Evolutionary conservation across 768 basidiomycete genomes (phyloP), one percentile per base, ranked within the genome.

Genomic region (Pisolithus orientalis): DNA sequence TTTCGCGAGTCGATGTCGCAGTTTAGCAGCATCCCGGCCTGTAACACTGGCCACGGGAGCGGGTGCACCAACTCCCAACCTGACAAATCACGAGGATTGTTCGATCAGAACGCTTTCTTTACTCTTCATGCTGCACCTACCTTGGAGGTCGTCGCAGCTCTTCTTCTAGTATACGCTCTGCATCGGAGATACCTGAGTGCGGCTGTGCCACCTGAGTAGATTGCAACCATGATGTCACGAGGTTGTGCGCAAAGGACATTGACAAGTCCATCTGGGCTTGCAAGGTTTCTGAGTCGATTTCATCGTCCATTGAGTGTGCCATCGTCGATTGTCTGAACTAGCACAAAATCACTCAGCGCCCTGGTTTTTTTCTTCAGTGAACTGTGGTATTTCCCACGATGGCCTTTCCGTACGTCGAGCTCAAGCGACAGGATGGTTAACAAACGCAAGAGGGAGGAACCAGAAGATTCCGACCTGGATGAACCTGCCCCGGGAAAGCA

Each of bases 211-310:
- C 72, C n/a, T 64, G 59, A 38, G 73, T 69, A 31, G 84, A 78
- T 58, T 81, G 80, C 58, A 91, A 74, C 89, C 89, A 91, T 50
- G 89, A 86, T 21, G 85, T 76, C 42, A 87, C 80, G 59, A 90
- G 75, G 63, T 80, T 75, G 57, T 90, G 80, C 1, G 84, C 82
- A 66, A 83, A 80, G 5, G 88, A 83, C 80, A 90, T 81, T 21
- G 88, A 82, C 60, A 87, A 70, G 66, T 91, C 85, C 49, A 90
- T 82, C 69, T 86, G 86, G n/a, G 88, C 87, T 65, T 90, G 89
- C 39, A 91, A 72, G 32, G 78, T 72, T 60, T 87, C 85, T 46
- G 73, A 58, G 62, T 89, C 84, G 43, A 88, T 73, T 39, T 77
- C 76, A 52, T 84, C 80, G 57, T 83, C 78, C n/a, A 31, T n/a